A percentile compares a stretch with the other conserved stretches of the same genome.
phyloP scores from a whole-genome alignment of 2,329 filamentous ascomycete genomes.

The Cryoendolithus antarcticus region DNA sequence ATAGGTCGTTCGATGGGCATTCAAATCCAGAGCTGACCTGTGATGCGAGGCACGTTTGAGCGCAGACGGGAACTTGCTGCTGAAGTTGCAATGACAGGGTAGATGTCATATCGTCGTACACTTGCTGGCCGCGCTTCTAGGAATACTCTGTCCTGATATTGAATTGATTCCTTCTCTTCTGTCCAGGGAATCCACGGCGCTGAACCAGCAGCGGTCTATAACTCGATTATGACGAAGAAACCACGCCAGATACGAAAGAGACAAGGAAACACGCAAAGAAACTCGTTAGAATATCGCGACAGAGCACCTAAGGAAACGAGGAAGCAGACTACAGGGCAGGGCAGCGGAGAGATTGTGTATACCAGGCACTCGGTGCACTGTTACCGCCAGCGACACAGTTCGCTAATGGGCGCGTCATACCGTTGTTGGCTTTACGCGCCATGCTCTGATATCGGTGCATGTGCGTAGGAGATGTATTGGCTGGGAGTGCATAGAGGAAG shows the following conservation, averaged over 20 bases:
- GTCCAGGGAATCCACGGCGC: background rate
- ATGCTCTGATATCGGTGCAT: too few relatives aligned
- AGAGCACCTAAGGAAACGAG: slow-evolving; percentile 1
- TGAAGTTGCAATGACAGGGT: background rate
- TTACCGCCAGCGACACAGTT: slow-evolving; percentile 22
- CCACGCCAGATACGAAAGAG: background rate
- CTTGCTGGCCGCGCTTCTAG: too few relatives aligned
- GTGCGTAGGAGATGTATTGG: too few relatives aligned
- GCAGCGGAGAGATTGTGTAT: background rate
- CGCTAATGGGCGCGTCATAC: too few relatives aligned
- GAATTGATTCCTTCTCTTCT: too few relatives aligned
- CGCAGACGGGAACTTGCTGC: slow-evolving; percentile 1
- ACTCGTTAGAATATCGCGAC: slow-evolving; percentile 3
- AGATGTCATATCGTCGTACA: too few relatives aligned
- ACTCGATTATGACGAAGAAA: slow-evolving; percentile 1
- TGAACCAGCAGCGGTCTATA: slow-evolving; percentile 3
- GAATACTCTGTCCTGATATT: too few relatives aligned
- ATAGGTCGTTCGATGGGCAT: slow-evolving; percentile 8
- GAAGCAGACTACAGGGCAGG: background rate
- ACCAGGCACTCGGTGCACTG: slow-evolving; percentile 1
- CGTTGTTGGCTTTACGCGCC: too few relatives aligned
- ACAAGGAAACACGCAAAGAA: slow-evolving; percentile 1
- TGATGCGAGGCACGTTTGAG: background rate
- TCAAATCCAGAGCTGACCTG: background rate
- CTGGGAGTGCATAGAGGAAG: too few relatives aligned